phyloP scores from a whole-genome alignment of 176 grass and related monocot genomes.

The Secale cereale region DNA sequence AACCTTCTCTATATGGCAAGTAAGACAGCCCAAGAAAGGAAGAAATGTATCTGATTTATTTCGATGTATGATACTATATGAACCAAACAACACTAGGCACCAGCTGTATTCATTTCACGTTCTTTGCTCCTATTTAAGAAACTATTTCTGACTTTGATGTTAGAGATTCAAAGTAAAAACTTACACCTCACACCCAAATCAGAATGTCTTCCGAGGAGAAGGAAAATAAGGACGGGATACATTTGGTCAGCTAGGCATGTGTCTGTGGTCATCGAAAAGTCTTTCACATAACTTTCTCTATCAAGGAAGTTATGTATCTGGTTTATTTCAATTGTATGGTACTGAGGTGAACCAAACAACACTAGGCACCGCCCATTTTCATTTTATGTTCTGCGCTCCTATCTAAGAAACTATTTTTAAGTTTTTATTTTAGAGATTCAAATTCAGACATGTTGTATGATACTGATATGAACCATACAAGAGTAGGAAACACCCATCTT shows the following conservation, averaged over 20 bases:
- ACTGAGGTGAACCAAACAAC: neutral
- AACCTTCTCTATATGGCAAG: neutral
- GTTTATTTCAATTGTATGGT: neutral
- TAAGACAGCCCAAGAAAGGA: neutral
- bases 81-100: neutral
- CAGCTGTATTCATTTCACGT: neutral
- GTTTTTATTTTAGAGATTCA: neutral
- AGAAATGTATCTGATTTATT: neutral
- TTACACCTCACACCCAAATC: neutral
- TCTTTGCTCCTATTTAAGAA: neutral
- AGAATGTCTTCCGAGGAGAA: neutral
- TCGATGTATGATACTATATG: neutral
- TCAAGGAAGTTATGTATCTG: neutral
- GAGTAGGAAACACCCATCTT: neutral
- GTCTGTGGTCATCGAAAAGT: neutral
- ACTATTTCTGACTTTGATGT: neutral
- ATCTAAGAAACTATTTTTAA: neutral
- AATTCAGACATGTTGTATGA: neutral
- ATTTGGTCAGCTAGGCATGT: neutral
- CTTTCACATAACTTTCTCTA: neutral
- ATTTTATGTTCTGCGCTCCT: neutral
- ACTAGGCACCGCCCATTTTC: neutral
- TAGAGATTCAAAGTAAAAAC: neutral
- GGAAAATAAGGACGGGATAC: neutral
- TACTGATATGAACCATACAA: neutral